A percentile compares a stretch with the other conserved stretches of the same genome.
Evolutionary conservation across 805 yeast genomes (phyloP).

Genomic region (Saccharomycodes ludwigii): DNA sequence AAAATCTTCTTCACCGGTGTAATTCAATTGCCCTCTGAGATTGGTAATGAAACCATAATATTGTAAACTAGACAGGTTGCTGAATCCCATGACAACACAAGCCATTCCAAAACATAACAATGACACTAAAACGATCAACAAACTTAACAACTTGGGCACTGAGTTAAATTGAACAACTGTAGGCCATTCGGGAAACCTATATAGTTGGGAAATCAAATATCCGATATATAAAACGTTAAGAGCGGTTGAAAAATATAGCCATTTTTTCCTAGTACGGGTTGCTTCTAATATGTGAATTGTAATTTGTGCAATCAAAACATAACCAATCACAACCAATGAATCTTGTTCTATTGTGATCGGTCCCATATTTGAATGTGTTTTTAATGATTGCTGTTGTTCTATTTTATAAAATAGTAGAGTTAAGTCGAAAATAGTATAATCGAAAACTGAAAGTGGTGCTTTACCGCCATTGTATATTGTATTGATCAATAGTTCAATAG

Average conservation of each 20-base stretch:
- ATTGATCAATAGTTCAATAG: neutral
- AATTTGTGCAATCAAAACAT: constrained; percentile 44
- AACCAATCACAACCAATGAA: constrained; percentile 23
- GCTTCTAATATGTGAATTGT: constrained; percentile 53
- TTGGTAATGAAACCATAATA: constrained; percentile 19
- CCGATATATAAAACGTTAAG: constrained; percentile 41
- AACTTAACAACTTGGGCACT: constrained; percentile 51
- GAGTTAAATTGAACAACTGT: constrained; percentile 44
- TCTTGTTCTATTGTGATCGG: constrained; percentile 6
- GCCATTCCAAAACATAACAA: constrained; percentile 44
- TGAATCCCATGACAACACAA: constrained; percentile 30
- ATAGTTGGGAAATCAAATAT: constrained; percentile 31
- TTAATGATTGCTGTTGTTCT: constrained; percentile 7
- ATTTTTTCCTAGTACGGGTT: constrained; percentile 36
- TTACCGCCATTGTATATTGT: neutral
- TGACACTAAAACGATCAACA: constrained; percentile 40
- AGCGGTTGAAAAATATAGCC: constrained; percentile 52
- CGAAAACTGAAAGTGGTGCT: constrained; percentile 16
- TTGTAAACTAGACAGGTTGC: constrained; percentile 12
- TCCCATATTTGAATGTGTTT: too few relatives aligned
- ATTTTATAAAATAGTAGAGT: constrained; percentile 15
- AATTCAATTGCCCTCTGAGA: constrained; percentile 19
- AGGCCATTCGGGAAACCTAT: constrained; percentile 37
- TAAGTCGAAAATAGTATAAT: constrained; percentile 19
- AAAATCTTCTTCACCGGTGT: constrained; percentile 23